Evolutionary conservation across 208 protist genomes (phyloP), one percentile per base, ranked within the genome.

Genomic region (Naegleria lovaniensis): DNA sequence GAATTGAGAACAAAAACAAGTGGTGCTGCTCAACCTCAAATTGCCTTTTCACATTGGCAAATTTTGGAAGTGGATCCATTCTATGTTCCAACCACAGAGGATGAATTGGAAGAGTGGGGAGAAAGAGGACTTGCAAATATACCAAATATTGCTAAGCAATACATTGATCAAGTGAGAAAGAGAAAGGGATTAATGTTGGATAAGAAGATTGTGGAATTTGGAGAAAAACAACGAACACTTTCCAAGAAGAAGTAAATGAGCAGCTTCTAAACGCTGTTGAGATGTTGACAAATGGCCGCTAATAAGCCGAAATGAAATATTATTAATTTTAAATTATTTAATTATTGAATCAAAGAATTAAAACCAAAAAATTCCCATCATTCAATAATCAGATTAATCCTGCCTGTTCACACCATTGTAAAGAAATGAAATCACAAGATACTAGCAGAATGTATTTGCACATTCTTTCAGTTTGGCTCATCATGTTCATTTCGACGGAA

Each of bases 101-200:
- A 99, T 59, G 98, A 99, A 91, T 86, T 98, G 13, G 97, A 98
- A 93, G 97, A 99, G 90, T 96, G 97, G 92, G 98, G 98, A 39
- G 93, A 96, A 38, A 96, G 97, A 40, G 41, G 85, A 52, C 55
- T 48, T 52, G 43, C 52, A 90, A 59, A 86, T 92, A 75, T 92
- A 91, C 41, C 55, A 83, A 85, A 88, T 25, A 95, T 92, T 92
- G 94, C 93, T 83, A 94, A 55, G 93, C 93, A 79, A 92, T 97
- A 95, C 85, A 94, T 97, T 90, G 93, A 96, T 83, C 92, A 84
- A 25, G 93, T 97, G 5, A 93, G 96, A 83, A 92, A 92, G 41
- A 93, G 96, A 85, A 98, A 98, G 92, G 96, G 96, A 43, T 91
- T 97, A 39, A 79, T 51, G 41, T 92, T 97, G 6, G 92, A 96